A percentile compares a stretch with the other conserved stretches of the same genome.
Evolutionary conservation across 2,329 filamentous ascomycete species (phyloP).

Genomic region (Microdochium paspali): DNA sequence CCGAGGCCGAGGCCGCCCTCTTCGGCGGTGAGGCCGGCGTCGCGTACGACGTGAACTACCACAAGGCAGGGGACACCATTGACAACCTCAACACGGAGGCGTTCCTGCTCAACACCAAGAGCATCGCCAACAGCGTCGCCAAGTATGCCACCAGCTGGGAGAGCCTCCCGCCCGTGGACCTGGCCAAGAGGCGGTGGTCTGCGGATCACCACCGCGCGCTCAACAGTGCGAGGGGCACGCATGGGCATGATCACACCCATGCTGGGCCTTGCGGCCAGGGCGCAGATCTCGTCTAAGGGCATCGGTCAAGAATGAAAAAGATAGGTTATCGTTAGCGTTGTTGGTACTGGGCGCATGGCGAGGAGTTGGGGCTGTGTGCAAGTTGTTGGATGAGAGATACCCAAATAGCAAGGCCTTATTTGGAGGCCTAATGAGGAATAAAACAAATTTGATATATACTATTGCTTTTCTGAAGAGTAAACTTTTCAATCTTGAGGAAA

Average conservation of each 20-base stretch:
- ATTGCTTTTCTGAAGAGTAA: too few species aligned
- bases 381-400: not conserved
- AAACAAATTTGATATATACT: too few species aligned
- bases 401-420: too few species aligned
- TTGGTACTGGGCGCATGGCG: not conserved
- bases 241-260: conserved; percentile 14
- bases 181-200: conserved; percentile 16
- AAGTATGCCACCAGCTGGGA: conserved; percentile 32
- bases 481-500: too few species aligned
- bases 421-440: too few species aligned
- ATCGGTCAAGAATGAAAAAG: not conserved
- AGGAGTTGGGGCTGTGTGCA: not conserved
- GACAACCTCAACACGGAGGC: conserved; percentile 19
- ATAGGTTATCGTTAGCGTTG: not conserved
- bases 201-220: conserved; percentile 18
- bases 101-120: conserved; percentile 18
- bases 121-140: conserved; percentile 13
- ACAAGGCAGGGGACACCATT: conserved; percentile 22
- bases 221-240: conserved; percentile 11
- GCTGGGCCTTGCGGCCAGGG: conserved; percentile 16
- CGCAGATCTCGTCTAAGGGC: not conserved
- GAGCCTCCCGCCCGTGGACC: conserved; percentile 25
- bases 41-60: conserved; percentile 19
- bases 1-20: conserved; percentile 39
- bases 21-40: conserved; percentile 40